A percentile compares a stretch with the other conserved stretches of the same genome.
These are phyloP conservation scores for Pseudogymnoascus sp. DNA, from an alignment of 2,329 filamentous ascomycete species.

Conservation along the genomic window DNA sequence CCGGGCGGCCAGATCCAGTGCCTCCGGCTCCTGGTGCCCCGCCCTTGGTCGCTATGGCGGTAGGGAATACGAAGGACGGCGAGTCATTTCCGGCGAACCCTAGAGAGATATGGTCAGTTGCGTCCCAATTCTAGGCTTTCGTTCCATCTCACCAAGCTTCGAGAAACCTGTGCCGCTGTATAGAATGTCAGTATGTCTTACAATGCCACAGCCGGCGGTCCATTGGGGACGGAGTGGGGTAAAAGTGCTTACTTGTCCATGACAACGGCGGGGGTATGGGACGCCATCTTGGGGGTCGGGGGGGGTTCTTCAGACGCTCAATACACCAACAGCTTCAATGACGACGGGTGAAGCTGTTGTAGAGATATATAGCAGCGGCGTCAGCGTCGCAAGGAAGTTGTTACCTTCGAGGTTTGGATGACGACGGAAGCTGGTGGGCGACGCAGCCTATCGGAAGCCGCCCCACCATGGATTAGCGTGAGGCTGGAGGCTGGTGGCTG, in stretches of 20 bases:
- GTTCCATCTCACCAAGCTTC: constrained; percentile 70
- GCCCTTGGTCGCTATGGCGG: constrained; percentile 93
- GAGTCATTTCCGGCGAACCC: constrained; percentile 99
- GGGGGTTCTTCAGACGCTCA: background rate
- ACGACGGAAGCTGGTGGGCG: constrained; percentile 8
- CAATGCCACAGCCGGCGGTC: background rate
- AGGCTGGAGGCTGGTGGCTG: background rate
- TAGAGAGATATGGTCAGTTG: constrained; percentile 30
- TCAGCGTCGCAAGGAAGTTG: background rate
- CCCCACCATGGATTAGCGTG: constrained; percentile 6
- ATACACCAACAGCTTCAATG: constrained; percentile 8
- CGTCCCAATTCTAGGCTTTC: background rate
- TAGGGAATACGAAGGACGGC: constrained; percentile 97
- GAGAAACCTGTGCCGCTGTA: constrained; percentile 96
- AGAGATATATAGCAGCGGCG: constrained; percentile 4
- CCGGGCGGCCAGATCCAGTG: constrained; percentile 78
- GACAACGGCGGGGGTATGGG: constrained; percentile 99
- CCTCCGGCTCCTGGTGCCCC: constrained; percentile 61
- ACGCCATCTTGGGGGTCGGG: constrained; percentile 61
- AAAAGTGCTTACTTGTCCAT: constrained; percentile 93
- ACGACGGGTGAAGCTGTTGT: background rate
- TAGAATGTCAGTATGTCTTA: constrained; percentile 22
- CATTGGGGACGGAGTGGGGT: constrained; percentile 21
- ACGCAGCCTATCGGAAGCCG: constrained; percentile 7
- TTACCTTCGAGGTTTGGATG: constrained; percentile 9